Evolutionary conservation across 2,329 filamentous ascomycete genomes (phyloP).

Genomic region (Beauveria pseudobassiana): DNA sequence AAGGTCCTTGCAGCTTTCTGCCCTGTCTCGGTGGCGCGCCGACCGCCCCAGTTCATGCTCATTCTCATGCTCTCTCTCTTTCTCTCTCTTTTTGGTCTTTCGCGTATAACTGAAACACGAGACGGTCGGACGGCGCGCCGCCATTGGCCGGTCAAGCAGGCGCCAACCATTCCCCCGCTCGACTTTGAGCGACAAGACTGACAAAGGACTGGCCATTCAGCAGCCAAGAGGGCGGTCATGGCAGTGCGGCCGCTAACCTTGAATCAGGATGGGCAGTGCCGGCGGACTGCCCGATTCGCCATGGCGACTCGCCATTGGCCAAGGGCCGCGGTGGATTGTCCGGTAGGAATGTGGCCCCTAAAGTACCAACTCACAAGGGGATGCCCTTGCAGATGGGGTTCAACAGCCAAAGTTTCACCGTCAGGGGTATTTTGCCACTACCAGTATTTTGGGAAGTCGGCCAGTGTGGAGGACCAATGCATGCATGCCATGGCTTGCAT

Average conservation of each 20-base stretch:
- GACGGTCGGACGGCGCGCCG: background rate
- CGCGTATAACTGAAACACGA: constrained; percentile 2
- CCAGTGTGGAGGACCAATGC: too few relatives aligned
- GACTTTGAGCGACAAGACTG: background rate
- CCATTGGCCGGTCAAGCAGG: background rate
- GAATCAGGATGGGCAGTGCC: background rate
- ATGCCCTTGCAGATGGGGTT: constrained; percentile 7
- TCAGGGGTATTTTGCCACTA: constrained; percentile 1
- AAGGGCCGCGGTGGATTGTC: background rate
- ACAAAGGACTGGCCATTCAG: constrained; percentile 3
- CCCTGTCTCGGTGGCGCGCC: background rate
- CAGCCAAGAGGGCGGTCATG: background rate
- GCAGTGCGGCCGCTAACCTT: background rate
- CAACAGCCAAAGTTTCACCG: constrained; percentile 4
- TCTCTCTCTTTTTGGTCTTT: background rate
- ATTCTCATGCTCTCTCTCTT: too few relatives aligned
- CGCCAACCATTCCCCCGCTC: background rate
- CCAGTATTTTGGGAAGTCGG: too few relatives aligned
- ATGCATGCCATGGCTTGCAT: too few relatives aligned
- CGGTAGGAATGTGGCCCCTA: constrained; percentile 1
- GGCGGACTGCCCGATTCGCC: background rate
- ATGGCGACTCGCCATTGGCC: background rate
- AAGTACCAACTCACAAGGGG: background rate
- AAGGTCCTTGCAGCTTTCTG: background rate
- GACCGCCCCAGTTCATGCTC: background rate